Evolutionary conservation across 441 rosid genomes (phyloP).

Genomic region (Gossypium davidsonii): DNA sequence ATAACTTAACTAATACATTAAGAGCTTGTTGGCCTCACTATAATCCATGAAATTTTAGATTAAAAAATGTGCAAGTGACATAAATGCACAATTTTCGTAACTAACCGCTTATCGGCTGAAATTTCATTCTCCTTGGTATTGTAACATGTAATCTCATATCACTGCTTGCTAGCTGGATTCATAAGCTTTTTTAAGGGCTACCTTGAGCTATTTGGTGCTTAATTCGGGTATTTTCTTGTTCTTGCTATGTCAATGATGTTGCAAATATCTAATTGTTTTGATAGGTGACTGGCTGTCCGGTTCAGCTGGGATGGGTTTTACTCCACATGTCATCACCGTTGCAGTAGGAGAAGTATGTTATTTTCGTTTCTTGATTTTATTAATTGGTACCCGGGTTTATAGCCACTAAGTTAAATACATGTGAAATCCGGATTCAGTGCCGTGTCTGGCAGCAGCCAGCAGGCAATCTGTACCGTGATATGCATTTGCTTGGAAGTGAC

Average conservation of each 20-base stretch:
- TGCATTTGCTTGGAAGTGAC: neutral
- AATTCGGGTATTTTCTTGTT: neutral
- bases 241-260: conserved; percentile 15
- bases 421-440: neutral
- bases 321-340: conserved; percentile 75
- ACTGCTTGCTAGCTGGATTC: neutral
- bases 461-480: neutral
- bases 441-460: neutral
- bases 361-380: conserved; percentile 11
- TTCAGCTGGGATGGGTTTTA: conserved; percentile 85
- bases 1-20: neutral
- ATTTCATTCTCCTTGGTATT: neutral
- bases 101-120: neutral
- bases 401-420: neutral
- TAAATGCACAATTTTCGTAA: neutral
- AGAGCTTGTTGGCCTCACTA: neutral
- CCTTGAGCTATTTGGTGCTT: neutral
- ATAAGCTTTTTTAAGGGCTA: neutral
- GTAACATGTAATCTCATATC: neutral
- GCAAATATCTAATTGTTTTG: conserved; percentile 29
- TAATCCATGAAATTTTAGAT: neutral
- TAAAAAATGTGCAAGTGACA: neutral
- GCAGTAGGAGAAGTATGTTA: conserved; percentile 80
- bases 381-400: neutral
- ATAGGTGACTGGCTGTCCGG: conserved; percentile 74